phyloP scores from a whole-genome alignment of 805 yeast genomes.

The Metschnikowia baotianmanensis region DNA sequence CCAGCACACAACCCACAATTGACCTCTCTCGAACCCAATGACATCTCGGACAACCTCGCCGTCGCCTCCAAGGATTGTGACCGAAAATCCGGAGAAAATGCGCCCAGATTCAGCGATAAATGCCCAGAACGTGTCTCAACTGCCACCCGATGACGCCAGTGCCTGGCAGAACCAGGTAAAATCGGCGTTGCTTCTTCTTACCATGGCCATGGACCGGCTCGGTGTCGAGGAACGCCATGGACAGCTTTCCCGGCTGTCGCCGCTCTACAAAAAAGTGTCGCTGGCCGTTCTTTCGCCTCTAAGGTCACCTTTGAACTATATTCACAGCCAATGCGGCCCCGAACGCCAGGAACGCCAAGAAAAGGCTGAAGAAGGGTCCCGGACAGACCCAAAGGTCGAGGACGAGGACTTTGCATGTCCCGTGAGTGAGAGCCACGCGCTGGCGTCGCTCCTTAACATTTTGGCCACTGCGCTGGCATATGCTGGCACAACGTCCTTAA shows the following conservation, averaged over 20 bases:
- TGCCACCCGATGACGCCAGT: background rate
- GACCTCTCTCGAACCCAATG: too few relatives aligned
- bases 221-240: slow-evolving; percentile 19
- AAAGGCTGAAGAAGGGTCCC: too few relatives aligned
- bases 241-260: slow-evolving; percentile 9
- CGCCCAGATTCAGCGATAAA: background rate
- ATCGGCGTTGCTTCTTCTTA: slow-evolving; percentile 6
- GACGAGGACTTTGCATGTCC: slow-evolving; percentile 32
- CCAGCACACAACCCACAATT: too few relatives aligned
- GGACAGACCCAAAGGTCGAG: too few relatives aligned
- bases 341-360: background rate
- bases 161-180: slow-evolving; percentile 11
- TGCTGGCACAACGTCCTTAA: slow-evolving; percentile 25
- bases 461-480: slow-evolving; percentile 31
- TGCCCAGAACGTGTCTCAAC: background rate
- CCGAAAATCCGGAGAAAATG: too few relatives aligned
- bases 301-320: slow-evolving; percentile 11
- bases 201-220: slow-evolving; percentile 13
- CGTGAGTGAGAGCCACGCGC: slow-evolving; percentile 23
- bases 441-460: slow-evolving; percentile 27
- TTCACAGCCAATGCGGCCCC: slow-evolving; percentile 5
- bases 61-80: too few relatives aligned
- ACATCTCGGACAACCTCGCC: too few relatives aligned
- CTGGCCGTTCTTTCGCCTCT: slow-evolving; percentile 19
- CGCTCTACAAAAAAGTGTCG: slow-evolving; percentile 17